Evolutionary conservation across 202 grass and related monocot genomes (phyloP), one percentile per base, ranked within the genome.

Genomic region (Schoenoplectus triqueter): DNA sequence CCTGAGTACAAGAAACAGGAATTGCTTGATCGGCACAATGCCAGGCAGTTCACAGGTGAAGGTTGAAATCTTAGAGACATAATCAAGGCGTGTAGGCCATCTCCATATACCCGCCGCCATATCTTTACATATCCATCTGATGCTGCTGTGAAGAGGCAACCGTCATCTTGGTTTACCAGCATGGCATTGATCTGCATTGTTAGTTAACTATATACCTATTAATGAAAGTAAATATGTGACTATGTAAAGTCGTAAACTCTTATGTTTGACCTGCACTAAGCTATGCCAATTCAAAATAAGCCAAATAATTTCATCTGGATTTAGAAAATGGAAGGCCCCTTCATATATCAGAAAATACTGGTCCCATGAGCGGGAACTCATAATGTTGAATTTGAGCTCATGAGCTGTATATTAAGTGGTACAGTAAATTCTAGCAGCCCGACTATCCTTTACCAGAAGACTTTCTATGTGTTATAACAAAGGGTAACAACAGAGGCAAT

Each of bases 41-140:
- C 65, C 2, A 95, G 83, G 0, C 90, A 90, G 74, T 97, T 97
- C 0, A 97, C 95, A 0, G 95, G 95, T 2, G 95, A 97, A 1
- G 88, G 86, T 59, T 89, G 88, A 41, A 89, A 84, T 46, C 89
- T 77, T 22, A 97, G 89, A 11, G 91, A 92, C 86, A 91, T 86
- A 52, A 92, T 93, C 71, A 97, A 84, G 2, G 95, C 56, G 83
- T 97, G 92, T 73, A 88, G 51, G 18, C 88, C 83, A 85, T 92
- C 88, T 40, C 89, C 92, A 84, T 91, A 94, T 3, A 92, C 85
- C 40, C 92, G 88, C 13, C 95, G 87, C 92, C 95, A 97, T 86
- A 92, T 90, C 92, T 97, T 97, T 84, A 97, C 91, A 10, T 89
- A 82, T 40, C 95, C 92, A 80, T 97, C 92, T 67, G 80, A 67